phyloP scores from a whole-genome alignment of 2,329 filamentous ascomycete genomes.

The Diaporthe vaccinii region DNA sequence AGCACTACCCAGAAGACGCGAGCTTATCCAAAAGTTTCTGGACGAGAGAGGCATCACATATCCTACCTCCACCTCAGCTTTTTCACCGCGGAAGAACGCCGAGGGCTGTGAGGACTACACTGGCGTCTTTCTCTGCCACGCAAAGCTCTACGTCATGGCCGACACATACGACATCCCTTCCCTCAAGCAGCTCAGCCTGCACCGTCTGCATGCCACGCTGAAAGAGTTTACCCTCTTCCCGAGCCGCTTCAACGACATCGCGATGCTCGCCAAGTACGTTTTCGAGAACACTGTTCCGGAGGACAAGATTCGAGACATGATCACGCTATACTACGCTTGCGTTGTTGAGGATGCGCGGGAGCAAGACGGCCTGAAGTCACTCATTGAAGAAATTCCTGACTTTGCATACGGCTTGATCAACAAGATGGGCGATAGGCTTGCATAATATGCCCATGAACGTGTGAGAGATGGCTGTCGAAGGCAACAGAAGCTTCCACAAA shows the following conservation, averaged over 20 bases:
- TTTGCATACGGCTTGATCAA: slow-evolving; percentile 24
- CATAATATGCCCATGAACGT: not conserved
- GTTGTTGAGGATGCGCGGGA: slow-evolving; percentile 39
- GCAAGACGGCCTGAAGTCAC: slow-evolving; percentile 21
- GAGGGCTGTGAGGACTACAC: slow-evolving; percentile 40
- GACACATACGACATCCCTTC: slow-evolving; percentile 40
- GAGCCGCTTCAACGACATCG: slow-evolving; percentile 33
- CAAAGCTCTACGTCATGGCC: slow-evolving; percentile 39
- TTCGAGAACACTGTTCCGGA: slow-evolving; percentile 37
- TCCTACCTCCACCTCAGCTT: not conserved
- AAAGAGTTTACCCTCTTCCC: slow-evolving; percentile 37
- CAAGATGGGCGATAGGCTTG: slow-evolving; percentile 35
- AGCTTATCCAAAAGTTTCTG: slow-evolving; percentile 7
- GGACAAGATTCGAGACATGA: slow-evolving; percentile 36
- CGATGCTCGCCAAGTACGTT: slow-evolving; percentile 23
- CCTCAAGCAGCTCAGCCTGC: slow-evolving; percentile 28
- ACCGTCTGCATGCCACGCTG: slow-evolving; percentile 39
- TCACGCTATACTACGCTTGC: slow-evolving; percentile 39
- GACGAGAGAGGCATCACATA: not conserved
- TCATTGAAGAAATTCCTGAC: slow-evolving; percentile 26
- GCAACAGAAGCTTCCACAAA: not conserved
- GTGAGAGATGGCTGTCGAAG: not conserved
- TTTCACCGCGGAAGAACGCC: slow-evolving; percentile 27
- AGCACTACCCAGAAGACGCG: rapidly evolving
- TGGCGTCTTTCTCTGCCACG: slow-evolving; percentile 40